Conservation (phyloP, 2,329 filamentous ascomycete species). For the Aaosphaeria arxii region DNA sequence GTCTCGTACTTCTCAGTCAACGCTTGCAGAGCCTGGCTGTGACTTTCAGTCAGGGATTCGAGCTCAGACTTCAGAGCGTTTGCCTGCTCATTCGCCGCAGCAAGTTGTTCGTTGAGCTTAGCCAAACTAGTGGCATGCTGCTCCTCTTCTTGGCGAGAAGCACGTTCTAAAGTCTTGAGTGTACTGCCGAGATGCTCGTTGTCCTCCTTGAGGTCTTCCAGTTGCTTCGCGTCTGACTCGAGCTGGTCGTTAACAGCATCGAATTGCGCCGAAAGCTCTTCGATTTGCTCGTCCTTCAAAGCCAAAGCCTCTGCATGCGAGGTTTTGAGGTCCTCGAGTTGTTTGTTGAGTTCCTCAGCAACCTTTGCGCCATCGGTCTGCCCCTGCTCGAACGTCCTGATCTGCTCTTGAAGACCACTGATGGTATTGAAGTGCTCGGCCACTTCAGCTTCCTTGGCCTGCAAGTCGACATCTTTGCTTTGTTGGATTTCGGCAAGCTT, state of each 20-base stretch:
- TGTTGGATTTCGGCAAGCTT: constrained; percentile 28
- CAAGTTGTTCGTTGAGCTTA: constrained; percentile 22
- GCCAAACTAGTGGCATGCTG: constrained; percentile 21
- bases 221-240: constrained; percentile 21
- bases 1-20: constrained; percentile 32
- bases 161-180: constrained; percentile 29
- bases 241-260: constrained; percentile 35
- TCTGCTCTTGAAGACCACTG: constrained; percentile 30
- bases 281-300: constrained; percentile 26
- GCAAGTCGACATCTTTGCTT: constrained; percentile 17
- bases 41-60: constrained; percentile 20
- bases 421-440: constrained; percentile 28
- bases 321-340: constrained; percentile 28
- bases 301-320: constrained; percentile 28
- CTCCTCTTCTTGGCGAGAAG: constrained; percentile 22
- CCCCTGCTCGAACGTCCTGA: constrained; percentile 30
- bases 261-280: constrained; percentile 30
- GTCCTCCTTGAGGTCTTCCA: constrained; percentile 26
- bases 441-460: constrained; percentile 26
- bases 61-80: constrained; percentile 26
- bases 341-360: constrained; percentile 27
- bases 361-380: constrained; percentile 29
- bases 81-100: constrained; percentile 22
- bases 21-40: constrained; percentile 25
- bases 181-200: constrained; percentile 27